Conservation (phyloP, 2,329 filamentous ascomycete genomes). For the Diaporthe longicolla region DNA sequence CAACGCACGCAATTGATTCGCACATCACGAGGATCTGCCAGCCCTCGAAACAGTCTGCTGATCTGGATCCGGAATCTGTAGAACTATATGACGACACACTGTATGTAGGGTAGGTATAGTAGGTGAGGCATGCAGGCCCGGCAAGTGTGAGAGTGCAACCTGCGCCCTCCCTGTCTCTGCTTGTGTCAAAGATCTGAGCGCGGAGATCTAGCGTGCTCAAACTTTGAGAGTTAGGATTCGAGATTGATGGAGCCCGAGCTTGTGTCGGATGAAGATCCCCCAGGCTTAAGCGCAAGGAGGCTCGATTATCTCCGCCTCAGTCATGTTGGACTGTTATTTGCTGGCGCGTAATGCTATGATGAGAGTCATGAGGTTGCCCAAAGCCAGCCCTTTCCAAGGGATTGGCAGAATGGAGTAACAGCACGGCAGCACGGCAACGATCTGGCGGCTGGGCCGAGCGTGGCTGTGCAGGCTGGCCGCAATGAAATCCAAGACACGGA, state of each 20-base stretch:
- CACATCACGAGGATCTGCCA: slow-evolving; percentile 24
- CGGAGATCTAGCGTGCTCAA: slow-evolving; percentile 30
- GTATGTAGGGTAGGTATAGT: not conserved
- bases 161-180: not conserved
- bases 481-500: slow-evolving; percentile 40
- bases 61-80: slow-evolving; percentile 20
- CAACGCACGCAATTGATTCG: not conserved
- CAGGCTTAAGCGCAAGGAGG: slow-evolving; percentile 13
- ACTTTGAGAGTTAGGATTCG: slow-evolving; percentile 33
- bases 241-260: slow-evolving; percentile 33
- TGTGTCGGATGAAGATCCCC: slow-evolving; percentile 32
- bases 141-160: not conserved
- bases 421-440: not conserved
- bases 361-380: slow-evolving; percentile 35
- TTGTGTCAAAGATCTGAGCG: slow-evolving; percentile 31
- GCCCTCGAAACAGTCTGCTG: slow-evolving; percentile 27
- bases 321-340: slow-evolving; percentile 22
- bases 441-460: slow-evolving; percentile 38
- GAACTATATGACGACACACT: slow-evolving; percentile 17
- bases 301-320: not conserved
- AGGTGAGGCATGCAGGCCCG: not conserved
- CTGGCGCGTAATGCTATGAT: slow-evolving; percentile 19
- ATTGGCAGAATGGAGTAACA: slow-evolving; percentile 12
- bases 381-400: slow-evolving; percentile 11
- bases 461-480: slow-evolving; percentile 41